phyloP scores from a whole-genome alignment of 306 rosid genomes.

The Oemleria cerasiformis region DNA sequence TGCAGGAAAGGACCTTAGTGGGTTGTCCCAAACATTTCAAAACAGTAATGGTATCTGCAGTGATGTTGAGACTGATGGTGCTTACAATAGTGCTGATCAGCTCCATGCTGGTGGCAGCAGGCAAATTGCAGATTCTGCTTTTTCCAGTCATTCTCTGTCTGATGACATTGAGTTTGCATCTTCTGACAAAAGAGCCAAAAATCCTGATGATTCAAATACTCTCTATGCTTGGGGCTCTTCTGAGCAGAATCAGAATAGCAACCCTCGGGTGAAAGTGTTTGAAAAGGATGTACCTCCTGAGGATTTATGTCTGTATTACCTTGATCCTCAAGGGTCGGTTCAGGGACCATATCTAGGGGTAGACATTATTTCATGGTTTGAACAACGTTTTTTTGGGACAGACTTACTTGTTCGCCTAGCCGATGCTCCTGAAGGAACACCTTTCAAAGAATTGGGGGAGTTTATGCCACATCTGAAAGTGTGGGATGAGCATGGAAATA shows the following conservation, averaged over 20 bases:
- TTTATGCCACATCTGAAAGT: slow-evolving; percentile 48
- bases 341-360: slow-evolving; percentile 59
- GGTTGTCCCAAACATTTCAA: slow-evolving; percentile 17
- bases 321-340: slow-evolving; percentile 61
- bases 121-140: slow-evolving; percentile 26
- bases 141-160: slow-evolving; percentile 6
- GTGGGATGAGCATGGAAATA: slow-evolving; percentile 23
- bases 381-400: slow-evolving; percentile 59
- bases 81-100: slow-evolving; percentile 25
- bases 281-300: slow-evolving; percentile 30
- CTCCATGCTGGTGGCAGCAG: slow-evolving; percentile 17
- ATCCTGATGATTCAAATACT: slow-evolving; percentile 34
- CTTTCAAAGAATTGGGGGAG: slow-evolving; percentile 49
- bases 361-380: slow-evolving; percentile 59
- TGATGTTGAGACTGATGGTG: slow-evolving; percentile 30
- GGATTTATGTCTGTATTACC: slow-evolving; percentile 45
- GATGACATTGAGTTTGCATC: slow-evolving; percentile 26
- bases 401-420: slow-evolving; percentile 54
- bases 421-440: slow-evolving; percentile 46
- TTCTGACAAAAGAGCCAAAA: slow-evolving; percentile 31
- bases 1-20: slow-evolving; percentile 19
- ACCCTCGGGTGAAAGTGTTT: slow-evolving; percentile 23
- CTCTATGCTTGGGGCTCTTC: slow-evolving; percentile 25
- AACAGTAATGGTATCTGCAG: slow-evolving; percentile 24
- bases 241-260: slow-evolving; percentile 28